Base-by-base conservation (phyloP, 305 asterid species). In the Striga hermonthica region DNA sequence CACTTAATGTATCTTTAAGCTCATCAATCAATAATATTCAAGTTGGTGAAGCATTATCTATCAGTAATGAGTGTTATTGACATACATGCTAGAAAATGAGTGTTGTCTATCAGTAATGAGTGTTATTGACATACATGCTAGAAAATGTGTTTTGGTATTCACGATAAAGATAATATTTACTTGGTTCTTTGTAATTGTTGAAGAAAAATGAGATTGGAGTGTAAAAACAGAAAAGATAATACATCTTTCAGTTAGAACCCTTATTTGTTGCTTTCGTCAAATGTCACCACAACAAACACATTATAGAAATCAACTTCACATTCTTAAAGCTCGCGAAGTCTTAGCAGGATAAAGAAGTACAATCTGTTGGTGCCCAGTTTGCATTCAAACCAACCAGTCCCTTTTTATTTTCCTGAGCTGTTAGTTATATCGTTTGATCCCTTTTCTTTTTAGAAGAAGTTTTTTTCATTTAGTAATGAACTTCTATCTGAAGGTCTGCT, bases 401-500 rank as follows among this genome's bases (percentile, higher is more conserved):
- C 31, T 22, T 22, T 22, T 22, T 22, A 22, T 22, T 22, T 22
- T 22, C 1, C 31, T 22, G 1, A 22, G 31, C 31, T 22, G 31
- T 22, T n/a, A n/a, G n/a, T n/a, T 22, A 22, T 69, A 40, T 67
- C 45, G 45, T 65, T 43, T 22, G 22, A 16, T 28, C 11, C 22
- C 56, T 9, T 44, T 56, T 56, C 63, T 22, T 71, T 62, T 69
- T 64, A 22, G 31, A 22, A 22, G 31, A 22, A 22, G 1, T 22
- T 22, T 22, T 22, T 22, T 22, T 22, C 31, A 22, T 22, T 22
- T 22, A 64, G 50, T 50, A 22, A 52, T 55, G 60, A 57, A 55
- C 61, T 62, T 39, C 73, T 65, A 75, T 67, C 79, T 62, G 73
- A 86, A 94, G 99, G 82, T 94, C 99, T 37, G 95, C 80, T 76